These are phyloP conservation scores for Xylariaceae sp. DNA, from an alignment of 2,329 filamentous ascomycete species.

Conservation along the genomic window DNA sequence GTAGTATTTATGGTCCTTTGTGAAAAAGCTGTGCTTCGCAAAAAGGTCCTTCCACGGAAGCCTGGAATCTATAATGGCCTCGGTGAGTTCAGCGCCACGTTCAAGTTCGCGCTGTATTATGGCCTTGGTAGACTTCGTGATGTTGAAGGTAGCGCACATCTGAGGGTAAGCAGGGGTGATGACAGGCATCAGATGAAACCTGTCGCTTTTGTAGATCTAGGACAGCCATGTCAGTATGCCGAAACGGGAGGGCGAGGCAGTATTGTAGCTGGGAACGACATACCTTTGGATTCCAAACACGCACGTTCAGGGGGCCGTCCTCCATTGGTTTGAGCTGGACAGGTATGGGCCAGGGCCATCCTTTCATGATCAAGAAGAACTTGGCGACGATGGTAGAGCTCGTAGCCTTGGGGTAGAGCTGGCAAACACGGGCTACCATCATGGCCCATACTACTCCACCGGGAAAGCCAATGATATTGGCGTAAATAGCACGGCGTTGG, in stretches of 20 bases:
- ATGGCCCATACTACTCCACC: conserved; percentile 98
- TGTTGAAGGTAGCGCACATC: conserved; percentile 96
- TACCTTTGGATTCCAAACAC: conserved; percentile 88
- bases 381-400: conserved; percentile 84
- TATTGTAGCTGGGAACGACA: neutral
- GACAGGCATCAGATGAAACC: conserved; percentile 90
- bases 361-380: conserved; percentile 87
- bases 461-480: conserved; percentile 93
- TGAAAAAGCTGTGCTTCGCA: conserved; percentile 88
- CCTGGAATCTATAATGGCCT: conserved; percentile 72
- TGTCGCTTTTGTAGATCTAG: conserved; percentile 71
- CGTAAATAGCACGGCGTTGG: conserved; percentile 84
- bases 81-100: conserved; percentile 69
- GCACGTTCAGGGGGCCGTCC: conserved; percentile 70
- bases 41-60: conserved; percentile 84
- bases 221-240: conserved; percentile 23
- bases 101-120: conserved; percentile 80
- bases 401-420: conserved; percentile 89
- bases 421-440: conserved; percentile 91
- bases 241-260: neutral
- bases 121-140: conserved; percentile 76
- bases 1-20: conserved; percentile 89
- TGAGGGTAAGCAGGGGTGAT: conserved; percentile 97
- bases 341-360: conserved; percentile 93
- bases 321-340: conserved; percentile 85